Conservation (phyloP, 768 basidiomycete genomes). For the Tricholoma sp. region DNA sequence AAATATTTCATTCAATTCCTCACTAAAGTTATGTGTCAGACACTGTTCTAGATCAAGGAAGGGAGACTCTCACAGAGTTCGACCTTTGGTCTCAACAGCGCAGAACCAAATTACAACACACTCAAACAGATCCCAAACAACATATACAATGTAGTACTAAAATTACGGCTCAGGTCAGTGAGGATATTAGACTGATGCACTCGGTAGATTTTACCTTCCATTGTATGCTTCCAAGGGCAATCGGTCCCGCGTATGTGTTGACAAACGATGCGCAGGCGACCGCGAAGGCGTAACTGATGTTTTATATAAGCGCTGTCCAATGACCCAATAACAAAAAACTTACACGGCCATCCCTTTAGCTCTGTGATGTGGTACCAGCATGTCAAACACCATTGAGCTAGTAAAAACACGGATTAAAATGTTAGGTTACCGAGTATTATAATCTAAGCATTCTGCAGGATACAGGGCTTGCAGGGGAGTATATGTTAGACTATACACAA, state of each 20-base stretch:
- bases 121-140: slow-evolving; percentile 37
- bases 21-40: slow-evolving; percentile 18
- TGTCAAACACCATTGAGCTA: neutral
- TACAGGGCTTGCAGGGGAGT: slow-evolving; percentile 57
- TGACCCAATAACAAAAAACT: slow-evolving; percentile 10
- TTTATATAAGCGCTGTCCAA: neutral
- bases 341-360: slow-evolving; percentile 60
- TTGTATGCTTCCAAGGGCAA: slow-evolving; percentile 28
- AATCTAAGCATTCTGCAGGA: slow-evolving; percentile 50
- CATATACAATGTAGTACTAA: slow-evolving; percentile 35
- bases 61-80: slow-evolving; percentile 29
- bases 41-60: neutral
- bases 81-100: slow-evolving; percentile 38
- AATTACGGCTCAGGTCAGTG: neutral
- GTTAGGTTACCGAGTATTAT: slow-evolving; percentile 40
- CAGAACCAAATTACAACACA: slow-evolving; percentile 32
- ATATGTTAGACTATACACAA: slow-evolving; percentile 50
- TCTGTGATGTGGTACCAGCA: slow-evolving; percentile 14
- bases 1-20: slow-evolving; percentile 40
- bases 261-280: slow-evolving; percentile 41
- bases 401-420: neutral
- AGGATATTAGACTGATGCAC: neutral
- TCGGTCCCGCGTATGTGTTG: slow-evolving; percentile 46
- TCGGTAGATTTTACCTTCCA: slow-evolving; percentile 25
- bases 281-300: slow-evolving; percentile 33